phyloP scores from a whole-genome alignment of 495 filamentous ascomycete genomes.

The Tuber borchii region DNA sequence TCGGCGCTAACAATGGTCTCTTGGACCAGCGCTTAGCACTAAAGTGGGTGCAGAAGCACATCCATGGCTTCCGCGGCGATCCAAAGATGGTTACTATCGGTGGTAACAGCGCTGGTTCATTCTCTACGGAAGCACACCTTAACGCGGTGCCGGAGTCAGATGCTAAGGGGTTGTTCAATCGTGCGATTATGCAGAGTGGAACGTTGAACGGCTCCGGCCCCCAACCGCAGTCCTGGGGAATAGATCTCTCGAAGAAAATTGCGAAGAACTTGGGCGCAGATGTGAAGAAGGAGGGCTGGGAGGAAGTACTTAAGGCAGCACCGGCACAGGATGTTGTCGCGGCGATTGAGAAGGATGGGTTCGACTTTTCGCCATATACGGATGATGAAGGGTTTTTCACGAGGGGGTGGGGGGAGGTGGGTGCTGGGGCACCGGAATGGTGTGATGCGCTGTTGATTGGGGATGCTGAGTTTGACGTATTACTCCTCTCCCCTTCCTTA shows the following conservation, averaged over 20 bases:
- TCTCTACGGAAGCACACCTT: conserved; percentile 8
- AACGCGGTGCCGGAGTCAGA: conserved; percentile 9
- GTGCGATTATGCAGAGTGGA: conserved; percentile 19
- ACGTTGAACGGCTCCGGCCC: background rate
- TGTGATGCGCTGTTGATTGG: background rate
- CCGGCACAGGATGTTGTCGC: background rate
- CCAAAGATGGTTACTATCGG: conserved; percentile 56
- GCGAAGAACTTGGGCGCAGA: background rate
- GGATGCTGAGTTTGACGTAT: background rate
- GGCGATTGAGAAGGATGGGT: background rate
- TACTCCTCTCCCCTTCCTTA: background rate
- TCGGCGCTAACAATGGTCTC: conserved; percentile 51
- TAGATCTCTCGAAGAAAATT: background rate
- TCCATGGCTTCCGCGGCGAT: conserved; percentile 63
- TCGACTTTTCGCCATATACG: background rate
- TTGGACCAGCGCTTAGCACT: conserved; percentile 63
- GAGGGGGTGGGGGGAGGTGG: background rate
- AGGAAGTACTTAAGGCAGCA: background rate
- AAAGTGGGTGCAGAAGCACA: conserved; percentile 64
- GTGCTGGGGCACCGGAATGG: background rate
- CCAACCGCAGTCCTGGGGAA: background rate
- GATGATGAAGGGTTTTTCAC: background rate
- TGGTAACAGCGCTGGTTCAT: conserved; percentile 46
- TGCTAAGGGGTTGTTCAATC: conserved; percentile 10
- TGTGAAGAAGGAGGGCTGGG: conserved; percentile 1